Base-by-base conservation (phyloP, 2,329 filamentous ascomycete species). In the Cladosporium phlei region DNA sequence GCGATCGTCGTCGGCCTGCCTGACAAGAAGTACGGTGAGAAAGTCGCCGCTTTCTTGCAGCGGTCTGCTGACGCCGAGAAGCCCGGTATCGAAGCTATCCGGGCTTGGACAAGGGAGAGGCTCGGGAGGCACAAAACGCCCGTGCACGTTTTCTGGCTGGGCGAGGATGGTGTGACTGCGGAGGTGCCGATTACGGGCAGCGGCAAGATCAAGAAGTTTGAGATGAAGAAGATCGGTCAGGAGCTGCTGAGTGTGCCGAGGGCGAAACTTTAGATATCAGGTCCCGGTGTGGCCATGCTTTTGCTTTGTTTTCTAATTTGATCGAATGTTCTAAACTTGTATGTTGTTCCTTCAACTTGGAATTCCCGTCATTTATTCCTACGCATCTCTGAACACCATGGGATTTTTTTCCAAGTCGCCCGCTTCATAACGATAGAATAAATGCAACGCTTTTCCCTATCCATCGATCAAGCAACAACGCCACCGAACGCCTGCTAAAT, bases 121-220 rank as follows among this genome's bases (percentile, higher is more conserved):
- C 48, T 70, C 22, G 67, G 67, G 1, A 52, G 66, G 29, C 68
- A 70, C 45, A 71, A 72, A 54, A 80, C 83, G 3, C 86, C 86
- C 0, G 71, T 78, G 7, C 77, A 88, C 62, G 63, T 90, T n/a
- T 89, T 89, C 61, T 88, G 85, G 77, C 73, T 90, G 20, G 86
- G 86, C 0, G 69, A 69, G 37, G 65, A 66, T 25, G 68, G 64
- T 11, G 57, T 62, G 21, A 56, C 55, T 0, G 58, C 61, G 5
- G 48, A 57, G 14, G 54, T 70, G 0, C 69, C 69, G 8, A 58
- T 69, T 32, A 72, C 69, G 1, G 69, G 67, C 2, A 71, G 67
- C 52, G 69, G 69, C 9, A 72, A 71, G 62, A 66, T 71, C 32
- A 66, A 67, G 55, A 71, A 72, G 54, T 70, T 69, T 52, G 62